Percentiles rank a stretch among this genome's conserved stretches.
Conservation (phyloP, 306 rosid species). For the Cicer arietinum region DNA sequence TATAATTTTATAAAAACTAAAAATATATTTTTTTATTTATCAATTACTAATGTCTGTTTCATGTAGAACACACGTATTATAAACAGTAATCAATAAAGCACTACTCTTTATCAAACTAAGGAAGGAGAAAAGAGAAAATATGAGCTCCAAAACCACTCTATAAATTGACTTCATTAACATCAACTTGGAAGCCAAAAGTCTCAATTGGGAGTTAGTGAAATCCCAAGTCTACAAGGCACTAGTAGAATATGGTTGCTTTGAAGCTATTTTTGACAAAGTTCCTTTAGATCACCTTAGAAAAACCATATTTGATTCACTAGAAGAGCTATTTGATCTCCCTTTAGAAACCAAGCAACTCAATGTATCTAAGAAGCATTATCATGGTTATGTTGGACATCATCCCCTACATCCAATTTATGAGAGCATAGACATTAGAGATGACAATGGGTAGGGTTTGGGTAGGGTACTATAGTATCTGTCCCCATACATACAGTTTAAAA, state of each 20-base stretch:
- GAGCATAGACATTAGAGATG: constrained; percentile 56
- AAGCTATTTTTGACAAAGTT: constrained; percentile 61
- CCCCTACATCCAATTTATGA: constrained; percentile 59
- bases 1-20: no score
- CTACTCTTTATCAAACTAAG: not conserved
- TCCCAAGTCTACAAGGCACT: constrained; percentile 62
- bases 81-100: no score
- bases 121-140: constrained; percentile 32
- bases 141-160: constrained; percentile 57
- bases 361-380: constrained; percentile 60
- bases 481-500: no score
- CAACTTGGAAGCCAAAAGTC: constrained; percentile 35
- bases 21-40: no score
- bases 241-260: constrained; percentile 73
- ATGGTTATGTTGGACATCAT: constrained; percentile 76
- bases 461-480: no score
- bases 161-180: constrained; percentile 55
- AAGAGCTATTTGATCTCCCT: constrained; percentile 77
- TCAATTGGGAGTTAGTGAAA: constrained; percentile 63
- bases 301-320: constrained; percentile 44
- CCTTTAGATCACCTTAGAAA: constrained; percentile 46
- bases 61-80: no score
- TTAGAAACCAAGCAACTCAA: constrained; percentile 62
- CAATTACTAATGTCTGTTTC: no score
- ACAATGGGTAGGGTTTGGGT: no score